phyloP scores from a whole-genome alignment of 352 stramenopile species.

The Phytophthora europaea region DNA sequence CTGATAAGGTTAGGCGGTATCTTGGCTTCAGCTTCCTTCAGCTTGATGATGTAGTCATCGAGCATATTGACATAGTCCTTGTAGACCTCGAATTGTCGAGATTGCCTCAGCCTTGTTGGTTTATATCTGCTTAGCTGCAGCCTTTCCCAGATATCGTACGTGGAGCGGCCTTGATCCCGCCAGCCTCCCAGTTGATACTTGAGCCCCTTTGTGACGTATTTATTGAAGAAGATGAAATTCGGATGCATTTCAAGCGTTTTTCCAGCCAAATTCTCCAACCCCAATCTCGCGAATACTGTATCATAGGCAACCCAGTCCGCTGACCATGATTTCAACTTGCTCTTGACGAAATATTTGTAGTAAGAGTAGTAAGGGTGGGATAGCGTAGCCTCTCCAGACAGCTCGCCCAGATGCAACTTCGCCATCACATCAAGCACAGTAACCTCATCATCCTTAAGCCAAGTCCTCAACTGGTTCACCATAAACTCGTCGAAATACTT shows the following conservation, averaged over 20 bases:
- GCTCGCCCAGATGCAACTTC: slow-evolving; percentile 9
- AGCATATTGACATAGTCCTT: slow-evolving; percentile 19
- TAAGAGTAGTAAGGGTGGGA: slow-evolving; percentile 19
- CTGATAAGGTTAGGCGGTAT: slow-evolving; percentile 10
- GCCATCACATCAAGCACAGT: slow-evolving; percentile 9
- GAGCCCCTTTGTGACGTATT: background rate
- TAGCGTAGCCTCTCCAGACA: slow-evolving; percentile 2
- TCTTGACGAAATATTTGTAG: slow-evolving; percentile 21
- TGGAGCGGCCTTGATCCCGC: slow-evolving; percentile 9
- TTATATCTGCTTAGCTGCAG: background rate
- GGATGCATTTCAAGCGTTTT: background rate
- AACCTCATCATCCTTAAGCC: background rate
- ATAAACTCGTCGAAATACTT: slow-evolving; percentile 23
- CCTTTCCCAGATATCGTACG: slow-evolving; percentile 17
- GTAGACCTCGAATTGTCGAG: slow-evolving; percentile 1
- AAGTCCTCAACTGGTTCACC: slow-evolving; percentile 4
- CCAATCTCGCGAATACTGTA: slow-evolving; percentile 5
- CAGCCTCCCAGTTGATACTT: slow-evolving; percentile 10
- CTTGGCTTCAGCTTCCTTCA: background rate
- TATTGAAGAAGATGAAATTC: slow-evolving; percentile 11
- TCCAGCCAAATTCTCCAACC: background rate
- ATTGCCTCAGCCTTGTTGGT: background rate
- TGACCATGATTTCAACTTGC: slow-evolving; percentile 18
- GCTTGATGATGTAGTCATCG: slow-evolving; percentile 15
- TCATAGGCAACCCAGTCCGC: background rate